phyloP scores from a whole-genome alignment of 1,139 yeast genomes.

The Petasospora rhodanensis region DNA sequence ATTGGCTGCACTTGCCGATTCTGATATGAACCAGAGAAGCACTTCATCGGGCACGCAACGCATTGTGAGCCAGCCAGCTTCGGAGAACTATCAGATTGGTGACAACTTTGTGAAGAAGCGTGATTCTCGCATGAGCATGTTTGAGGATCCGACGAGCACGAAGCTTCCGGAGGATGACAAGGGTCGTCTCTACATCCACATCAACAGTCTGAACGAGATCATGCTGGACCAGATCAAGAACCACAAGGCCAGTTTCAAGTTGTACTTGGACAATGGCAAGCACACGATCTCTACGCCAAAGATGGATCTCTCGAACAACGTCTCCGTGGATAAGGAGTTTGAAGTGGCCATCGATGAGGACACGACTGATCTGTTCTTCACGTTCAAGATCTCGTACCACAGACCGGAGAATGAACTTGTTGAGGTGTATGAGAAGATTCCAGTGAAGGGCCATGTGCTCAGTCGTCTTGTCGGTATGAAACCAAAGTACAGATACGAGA shows the following conservation, averaged over 20 bases:
- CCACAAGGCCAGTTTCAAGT: slow-evolving; percentile 60
- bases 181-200: slow-evolving; percentile 70
- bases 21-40: slow-evolving; percentile 6
- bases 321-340: slow-evolving; percentile 71
- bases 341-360: slow-evolving; percentile 47
- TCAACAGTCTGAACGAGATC: slow-evolving; percentile 55
- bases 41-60: slow-evolving; percentile 1
- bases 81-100: slow-evolving; percentile 5
- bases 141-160: slow-evolving; percentile 1
- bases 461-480: slow-evolving; percentile 36
- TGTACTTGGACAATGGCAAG: slow-evolving; percentile 84
- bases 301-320: slow-evolving; percentile 40
- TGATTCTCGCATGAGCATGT: slow-evolving; percentile 9
- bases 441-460: slow-evolving; percentile 27
- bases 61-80: slow-evolving; percentile 3
- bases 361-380: slow-evolving; percentile 50
- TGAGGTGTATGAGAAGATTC: slow-evolving; percentile 53
- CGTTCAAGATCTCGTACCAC: slow-evolving; percentile 62
- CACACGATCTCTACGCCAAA: slow-evolving; percentile 79
- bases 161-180: slow-evolving; percentile 36
- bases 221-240: slow-evolving; percentile 50
- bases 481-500: slow-evolving; percentile 33
- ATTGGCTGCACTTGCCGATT: slow-evolving; percentile 8
- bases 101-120: slow-evolving; percentile 11
- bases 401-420: slow-evolving; percentile 50